Percentiles rank a stretch among this genome's conserved stretches.
Conservation (phyloP, 139 green algal genomes). For the Spirogloea muscicola region DNA sequence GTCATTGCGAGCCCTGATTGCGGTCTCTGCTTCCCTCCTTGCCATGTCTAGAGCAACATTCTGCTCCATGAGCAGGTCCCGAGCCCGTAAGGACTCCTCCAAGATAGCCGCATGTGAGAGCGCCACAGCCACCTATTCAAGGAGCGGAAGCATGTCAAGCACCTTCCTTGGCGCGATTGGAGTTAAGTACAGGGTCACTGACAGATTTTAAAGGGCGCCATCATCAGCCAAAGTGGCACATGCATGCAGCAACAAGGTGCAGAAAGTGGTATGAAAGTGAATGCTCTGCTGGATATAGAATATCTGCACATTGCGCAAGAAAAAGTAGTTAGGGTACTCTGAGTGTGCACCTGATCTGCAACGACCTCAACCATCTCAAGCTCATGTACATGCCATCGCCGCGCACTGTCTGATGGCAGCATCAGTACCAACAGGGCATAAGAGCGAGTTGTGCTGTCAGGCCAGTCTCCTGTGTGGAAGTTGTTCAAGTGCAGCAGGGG, state of each 20-base stretch:
- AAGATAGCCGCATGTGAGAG: conserved; percentile 43
- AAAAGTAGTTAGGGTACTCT: neutral
- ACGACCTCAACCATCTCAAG: conserved; percentile 46
- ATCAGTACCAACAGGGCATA: conserved; percentile 43
- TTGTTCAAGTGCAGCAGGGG: conserved; percentile 38
- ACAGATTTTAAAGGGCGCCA: neutral
- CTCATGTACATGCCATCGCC: conserved; percentile 42
- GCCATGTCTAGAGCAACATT: conserved; percentile 42
- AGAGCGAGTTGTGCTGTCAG: conserved; percentile 1
- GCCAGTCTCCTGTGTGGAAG: conserved; percentile 33
- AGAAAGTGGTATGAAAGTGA: neutral
- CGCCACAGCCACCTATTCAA: conserved; percentile 25
- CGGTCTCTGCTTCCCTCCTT: conserved; percentile 35
- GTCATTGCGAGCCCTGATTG: conserved; percentile 45
- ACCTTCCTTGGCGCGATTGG: neutral
- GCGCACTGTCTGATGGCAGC: conserved; percentile 36
- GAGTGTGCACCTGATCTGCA: conserved; percentile 32
- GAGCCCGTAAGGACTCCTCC: conserved; percentile 35
- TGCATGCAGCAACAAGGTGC: neutral
- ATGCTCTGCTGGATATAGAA: neutral
- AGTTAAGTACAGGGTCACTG: neutral
- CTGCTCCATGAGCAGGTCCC: conserved; percentile 48
- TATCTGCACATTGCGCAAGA: neutral
- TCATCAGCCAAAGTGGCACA: neutral
- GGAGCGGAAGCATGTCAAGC: neutral